Evolutionary conservation across 1,284 basidiomycete species (phyloP), one percentile per base, ranked within the genome.

Genomic region (Inonotus obliquus): DNA sequence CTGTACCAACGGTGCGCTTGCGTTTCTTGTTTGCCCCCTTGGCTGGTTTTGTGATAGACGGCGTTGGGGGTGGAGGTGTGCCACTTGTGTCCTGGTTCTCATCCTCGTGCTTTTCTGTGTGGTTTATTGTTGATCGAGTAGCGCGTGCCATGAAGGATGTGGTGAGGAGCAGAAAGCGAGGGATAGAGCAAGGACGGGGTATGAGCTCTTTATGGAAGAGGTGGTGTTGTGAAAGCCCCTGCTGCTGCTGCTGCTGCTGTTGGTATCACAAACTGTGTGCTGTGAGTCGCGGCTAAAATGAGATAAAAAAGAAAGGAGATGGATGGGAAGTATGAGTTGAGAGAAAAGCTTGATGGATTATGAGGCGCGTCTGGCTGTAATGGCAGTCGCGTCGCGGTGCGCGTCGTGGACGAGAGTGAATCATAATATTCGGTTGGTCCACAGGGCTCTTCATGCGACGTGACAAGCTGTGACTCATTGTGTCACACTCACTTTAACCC

Each of bases 101-200:
- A 9, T 68, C 66, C 59, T 74, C 75, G 66, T 77, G 72, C 57
- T 72, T 74, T 65, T 77, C 73, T 47, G 62, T 65, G 11, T 76
- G 73, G 62, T 76, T 75, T 63, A 78, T 73, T 23, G 79, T 74
- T 64, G 87, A 87, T 69, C 87, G 85, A 72, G 87, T 89, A 70
- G 87, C 79, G 65, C 88, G 79, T 63, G 86, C 87, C 88, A 90
- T 87, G 67, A 66, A 58, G 29, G 57, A 48, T 14, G 48, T 49
- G 23, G 7, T 25, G 23, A 49, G 41, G 14, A 21, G 11, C 14
- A 21, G n/a, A 44, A 44, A 25, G 45, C 38, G 35, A 17, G 49
- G 37, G 51, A 13, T 1, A 17, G 4, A 14, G 19, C 14, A 2
- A n/a, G 14, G 5, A 27, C 51, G 51, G 51, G 7, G 32, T 17